Evolutionary conservation across 1,284 basidiomycete species (phyloP).

Genomic region (Ceratobasidium sp.): DNA sequence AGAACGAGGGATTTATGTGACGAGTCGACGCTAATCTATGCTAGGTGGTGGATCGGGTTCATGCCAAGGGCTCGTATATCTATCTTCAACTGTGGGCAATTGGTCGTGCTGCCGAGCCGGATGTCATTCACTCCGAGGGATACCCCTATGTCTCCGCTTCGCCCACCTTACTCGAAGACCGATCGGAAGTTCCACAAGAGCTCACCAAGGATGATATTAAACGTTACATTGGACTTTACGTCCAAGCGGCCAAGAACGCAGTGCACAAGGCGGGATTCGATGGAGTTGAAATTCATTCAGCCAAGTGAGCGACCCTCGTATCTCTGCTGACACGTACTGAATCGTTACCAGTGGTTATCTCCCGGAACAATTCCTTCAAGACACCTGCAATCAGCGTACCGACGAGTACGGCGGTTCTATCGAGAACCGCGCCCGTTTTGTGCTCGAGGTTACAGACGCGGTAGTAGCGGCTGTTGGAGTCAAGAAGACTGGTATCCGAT

Average conservation of each 20-base stretch:
- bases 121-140: conserved; percentile 41
- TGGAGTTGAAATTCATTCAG: conserved; percentile 55
- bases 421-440: conserved; percentile 54
- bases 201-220: conserved; percentile 45
- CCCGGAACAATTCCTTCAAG: conserved; percentile 54
- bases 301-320: conserved; percentile 43
- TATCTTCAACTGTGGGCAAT: conserved; percentile 53
- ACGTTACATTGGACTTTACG: conserved; percentile 49
- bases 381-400: conserved; percentile 53
- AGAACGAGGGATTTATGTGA: no score
- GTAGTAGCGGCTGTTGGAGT: conserved; percentile 51
- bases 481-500: conserved; percentile 51
- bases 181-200: conserved; percentile 41
- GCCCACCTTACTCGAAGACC: conserved; percentile 43
- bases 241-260: conserved; percentile 51
- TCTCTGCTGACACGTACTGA: conserved; percentile 3
- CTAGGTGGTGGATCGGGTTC: conserved; percentile 49
- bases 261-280: conserved; percentile 55
- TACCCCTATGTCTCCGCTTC: conserved; percentile 44
- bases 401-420: conserved; percentile 56
- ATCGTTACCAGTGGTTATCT: conserved; percentile 46
- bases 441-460: conserved; percentile 51
- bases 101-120: conserved; percentile 47
- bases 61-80: conserved; percentile 50
- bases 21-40: no score